phyloP scores from a whole-genome alignment of 345 rosid species.

The Stellera chamaejasme region DNA sequence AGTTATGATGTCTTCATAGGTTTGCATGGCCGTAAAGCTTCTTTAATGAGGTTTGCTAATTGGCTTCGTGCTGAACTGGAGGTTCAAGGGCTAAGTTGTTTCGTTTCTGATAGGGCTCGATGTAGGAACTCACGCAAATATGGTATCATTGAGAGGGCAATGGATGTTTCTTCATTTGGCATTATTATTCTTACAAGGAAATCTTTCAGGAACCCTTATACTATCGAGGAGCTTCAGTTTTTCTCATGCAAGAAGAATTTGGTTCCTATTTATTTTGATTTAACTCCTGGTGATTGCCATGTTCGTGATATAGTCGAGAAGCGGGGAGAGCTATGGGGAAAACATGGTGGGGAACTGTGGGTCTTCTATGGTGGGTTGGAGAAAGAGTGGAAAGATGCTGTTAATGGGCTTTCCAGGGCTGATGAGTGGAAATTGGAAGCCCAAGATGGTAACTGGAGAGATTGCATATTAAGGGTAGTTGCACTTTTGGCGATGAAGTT shows the following conservation, averaged over 20 bases:
- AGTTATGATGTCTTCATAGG: conserved; percentile 87
- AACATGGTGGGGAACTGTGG: conserved; percentile 87
- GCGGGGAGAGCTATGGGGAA: conserved; percentile 94
- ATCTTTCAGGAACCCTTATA: conserved; percentile 67
- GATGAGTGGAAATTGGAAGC: conserved; percentile 95
- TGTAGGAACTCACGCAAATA: conserved; percentile 67
- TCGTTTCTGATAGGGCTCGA: conserved; percentile 68
- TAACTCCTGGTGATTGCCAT: conserved; percentile 74
- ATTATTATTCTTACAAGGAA: conserved; percentile 72
- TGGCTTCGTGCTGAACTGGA: conserved; percentile 93
- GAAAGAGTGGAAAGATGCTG: conserved; percentile 92
- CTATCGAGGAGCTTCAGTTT: conserved; percentile 80
- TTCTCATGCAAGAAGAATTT: conserved; percentile 81
- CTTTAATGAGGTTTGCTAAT: conserved; percentile 64
- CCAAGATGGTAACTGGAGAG: conserved; percentile 88
- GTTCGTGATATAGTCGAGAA: conserved; percentile 92
- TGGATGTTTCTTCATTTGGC: conserved; percentile 85
- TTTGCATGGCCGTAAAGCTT: conserved; percentile 67
- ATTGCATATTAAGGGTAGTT: conserved; percentile 67
- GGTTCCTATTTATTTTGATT: conserved; percentile 82
- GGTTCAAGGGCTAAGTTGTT: conserved; percentile 89
- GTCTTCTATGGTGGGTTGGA: conserved; percentile 75
- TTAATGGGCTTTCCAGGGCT: conserved; percentile 52
- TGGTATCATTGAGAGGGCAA: conserved; percentile 61
- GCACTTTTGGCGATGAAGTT: conserved; percentile 62